phyloP scores from a whole-genome alignment of 2,329 filamentous ascomycete genomes.

The Fusarium buharicum region DNA sequence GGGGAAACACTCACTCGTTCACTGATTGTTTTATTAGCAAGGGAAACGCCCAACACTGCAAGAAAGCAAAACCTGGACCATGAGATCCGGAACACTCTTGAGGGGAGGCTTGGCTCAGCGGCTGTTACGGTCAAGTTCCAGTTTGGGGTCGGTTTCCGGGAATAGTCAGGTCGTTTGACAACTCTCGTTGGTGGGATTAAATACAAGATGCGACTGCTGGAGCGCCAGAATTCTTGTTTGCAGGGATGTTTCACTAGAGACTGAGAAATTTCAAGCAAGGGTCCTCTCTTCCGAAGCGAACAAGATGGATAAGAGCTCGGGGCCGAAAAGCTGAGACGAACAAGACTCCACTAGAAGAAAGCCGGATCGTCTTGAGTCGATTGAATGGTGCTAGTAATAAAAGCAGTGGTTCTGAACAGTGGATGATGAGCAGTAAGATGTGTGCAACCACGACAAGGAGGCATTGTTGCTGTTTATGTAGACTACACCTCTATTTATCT shows the following conservation, averaged over 20 bases:
- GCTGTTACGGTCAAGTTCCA: constrained; percentile 34
- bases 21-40: constrained; percentile 11
- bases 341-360: constrained; percentile 19
- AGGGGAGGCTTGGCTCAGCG: constrained; percentile 34
- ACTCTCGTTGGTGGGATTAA: constrained; percentile 40
- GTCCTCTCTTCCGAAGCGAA: constrained; percentile 13
- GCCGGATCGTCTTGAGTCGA: constrained; percentile 4
- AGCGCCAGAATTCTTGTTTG: constrained; percentile 34
- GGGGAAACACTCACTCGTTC: constrained; percentile 28
- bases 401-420: neutral
- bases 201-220: constrained; percentile 25
- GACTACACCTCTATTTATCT: neutral
- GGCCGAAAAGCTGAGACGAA: constrained; percentile 29
- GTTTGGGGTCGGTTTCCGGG: constrained; percentile 36
- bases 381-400: constrained; percentile 11
- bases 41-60: constrained; percentile 24
- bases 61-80: constrained; percentile 6
- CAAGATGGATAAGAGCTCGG: constrained; percentile 21
- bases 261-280: constrained; percentile 13
- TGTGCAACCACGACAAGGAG: constrained; percentile 15
- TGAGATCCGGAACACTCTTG: constrained; percentile 14
- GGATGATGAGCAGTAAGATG: constrained; percentile 13
- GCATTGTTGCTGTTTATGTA: constrained; percentile 24
- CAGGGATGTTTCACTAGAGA: constrained; percentile 25
- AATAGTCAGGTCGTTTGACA: constrained; percentile 18